Conservation (phyloP, 441 rosid species). For the Corymbia citriodora region DNA sequence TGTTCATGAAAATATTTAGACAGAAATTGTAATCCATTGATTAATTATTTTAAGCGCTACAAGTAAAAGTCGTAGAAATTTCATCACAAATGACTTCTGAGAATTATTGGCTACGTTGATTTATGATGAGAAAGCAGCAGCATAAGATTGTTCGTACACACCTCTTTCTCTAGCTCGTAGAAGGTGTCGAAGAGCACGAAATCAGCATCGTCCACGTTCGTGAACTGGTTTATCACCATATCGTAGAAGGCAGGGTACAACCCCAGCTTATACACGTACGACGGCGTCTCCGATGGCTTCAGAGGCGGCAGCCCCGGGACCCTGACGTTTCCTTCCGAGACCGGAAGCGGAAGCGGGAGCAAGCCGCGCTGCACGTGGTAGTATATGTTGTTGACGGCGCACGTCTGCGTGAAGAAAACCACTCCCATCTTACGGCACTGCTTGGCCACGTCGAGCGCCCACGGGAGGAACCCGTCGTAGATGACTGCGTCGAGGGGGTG, state of each 20-base stretch:
- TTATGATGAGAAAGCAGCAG: neutral
- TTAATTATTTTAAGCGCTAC: too few relatives aligned
- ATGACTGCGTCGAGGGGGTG: neutral
- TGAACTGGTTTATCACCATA: neutral
- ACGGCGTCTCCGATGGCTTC: neutral
- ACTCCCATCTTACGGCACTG: neutral
- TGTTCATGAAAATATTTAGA: too few relatives aligned
- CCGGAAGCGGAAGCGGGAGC: neutral
- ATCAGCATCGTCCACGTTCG: neutral
- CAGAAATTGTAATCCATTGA: too few relatives aligned
- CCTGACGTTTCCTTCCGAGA: neutral
- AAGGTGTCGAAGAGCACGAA: neutral
- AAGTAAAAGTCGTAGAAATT: too few relatives aligned
- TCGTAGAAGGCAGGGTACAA: neutral
- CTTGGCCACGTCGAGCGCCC: conserved; percentile 4
- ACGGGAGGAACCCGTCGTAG: neutral
- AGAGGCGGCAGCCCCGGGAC: neutral
- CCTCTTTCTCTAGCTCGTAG: conserved; percentile 4
- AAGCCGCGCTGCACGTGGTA: neutral
- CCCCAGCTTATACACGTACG: neutral
- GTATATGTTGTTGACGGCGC: neutral
- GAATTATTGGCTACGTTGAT: neutral
- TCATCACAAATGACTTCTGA: neutral
- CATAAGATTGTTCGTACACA: neutral
- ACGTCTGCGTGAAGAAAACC: neutral